Conservation (phyloP, 768 basidiomycete species). For the Termitomyces sp. region DNA sequence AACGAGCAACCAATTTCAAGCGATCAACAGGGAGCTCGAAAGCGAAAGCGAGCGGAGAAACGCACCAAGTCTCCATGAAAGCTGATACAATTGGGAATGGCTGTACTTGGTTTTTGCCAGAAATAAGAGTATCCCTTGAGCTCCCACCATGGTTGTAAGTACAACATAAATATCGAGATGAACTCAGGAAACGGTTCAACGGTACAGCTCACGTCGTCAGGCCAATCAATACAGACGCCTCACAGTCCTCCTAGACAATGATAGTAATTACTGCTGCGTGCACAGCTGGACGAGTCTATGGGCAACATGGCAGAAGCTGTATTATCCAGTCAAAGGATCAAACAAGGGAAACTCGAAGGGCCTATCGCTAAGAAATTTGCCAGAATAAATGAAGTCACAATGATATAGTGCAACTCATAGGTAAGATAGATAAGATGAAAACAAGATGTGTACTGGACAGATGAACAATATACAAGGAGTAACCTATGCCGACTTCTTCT, state of each 20-base stretch:
- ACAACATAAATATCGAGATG: too few relatives aligned
- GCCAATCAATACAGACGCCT: too few relatives aligned
- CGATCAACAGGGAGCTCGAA: not conserved
- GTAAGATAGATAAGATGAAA: not conserved
- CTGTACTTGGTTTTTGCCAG: not conserved
- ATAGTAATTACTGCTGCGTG: too few relatives aligned
- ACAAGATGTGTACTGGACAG: not conserved
- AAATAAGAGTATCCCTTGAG: not conserved
- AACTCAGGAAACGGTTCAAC: not conserved
- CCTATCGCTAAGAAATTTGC: too few relatives aligned
- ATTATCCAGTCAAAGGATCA: too few relatives aligned
- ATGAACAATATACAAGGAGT: slow-evolving; percentile 14
- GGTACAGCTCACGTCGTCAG: slow-evolving; percentile 23
- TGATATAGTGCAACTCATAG: not conserved
- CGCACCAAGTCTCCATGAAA: too few relatives aligned
- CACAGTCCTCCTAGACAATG: too few relatives aligned
- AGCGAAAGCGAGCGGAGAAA: not conserved
- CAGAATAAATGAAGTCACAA: not conserved
- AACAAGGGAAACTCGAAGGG: too few relatives aligned
- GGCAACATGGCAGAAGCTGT: too few relatives aligned
- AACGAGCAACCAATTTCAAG: not conserved
- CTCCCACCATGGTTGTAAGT: too few relatives aligned
- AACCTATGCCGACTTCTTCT: slow-evolving; percentile 40
- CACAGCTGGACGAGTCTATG: too few relatives aligned
- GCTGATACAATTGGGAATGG: too few relatives aligned